Percentiles rank a stretch among this genome's conserved stretches.
Evolutionary conservation across 1,284 basidiomycete species (phyloP).

Genomic region (Boletellus deceptivus): DNA sequence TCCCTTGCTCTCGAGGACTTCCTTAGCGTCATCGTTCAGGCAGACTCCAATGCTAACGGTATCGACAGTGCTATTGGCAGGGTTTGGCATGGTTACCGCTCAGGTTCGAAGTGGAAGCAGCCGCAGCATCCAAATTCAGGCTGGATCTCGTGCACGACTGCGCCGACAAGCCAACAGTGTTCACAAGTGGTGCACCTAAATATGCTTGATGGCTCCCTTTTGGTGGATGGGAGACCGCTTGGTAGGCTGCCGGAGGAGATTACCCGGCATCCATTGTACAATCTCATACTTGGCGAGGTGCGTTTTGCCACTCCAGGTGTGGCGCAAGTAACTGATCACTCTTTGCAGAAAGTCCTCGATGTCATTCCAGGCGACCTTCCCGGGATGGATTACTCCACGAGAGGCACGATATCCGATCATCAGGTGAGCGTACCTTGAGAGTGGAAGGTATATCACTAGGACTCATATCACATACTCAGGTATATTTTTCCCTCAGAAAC

Average conservation of each 20-base stretch:
- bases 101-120: conserved; percentile 33
- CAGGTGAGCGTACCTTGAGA: conserved; percentile 15
- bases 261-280: no score
- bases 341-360: conserved; percentile 35
- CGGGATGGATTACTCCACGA: conserved; percentile 37
- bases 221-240: conserved; percentile 42
- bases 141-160: conserved; percentile 37
- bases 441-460: neutral
- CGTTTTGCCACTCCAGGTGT: no score
- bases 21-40: conserved; percentile 13
- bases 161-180: neutral
- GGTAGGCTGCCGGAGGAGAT: conserved; percentile 35
- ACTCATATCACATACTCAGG: neutral
- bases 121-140: conserved; percentile 29
- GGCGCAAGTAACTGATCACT: neutral
- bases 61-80: conserved; percentile 36
- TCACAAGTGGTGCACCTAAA: conserved; percentile 38
- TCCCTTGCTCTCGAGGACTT: conserved; percentile 28
- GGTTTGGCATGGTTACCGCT: conserved; percentile 39
- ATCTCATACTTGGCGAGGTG: no score
- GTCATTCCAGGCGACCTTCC: conserved; percentile 35
- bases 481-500: neutral
- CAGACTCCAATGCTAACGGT: conserved; percentile 12
- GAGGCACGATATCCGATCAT: conserved; percentile 6
- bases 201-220: conserved; percentile 40